phyloP scores from a whole-genome alignment of 1,284 basidiomycete genomes.

The Agroathelia rolfsii region DNA sequence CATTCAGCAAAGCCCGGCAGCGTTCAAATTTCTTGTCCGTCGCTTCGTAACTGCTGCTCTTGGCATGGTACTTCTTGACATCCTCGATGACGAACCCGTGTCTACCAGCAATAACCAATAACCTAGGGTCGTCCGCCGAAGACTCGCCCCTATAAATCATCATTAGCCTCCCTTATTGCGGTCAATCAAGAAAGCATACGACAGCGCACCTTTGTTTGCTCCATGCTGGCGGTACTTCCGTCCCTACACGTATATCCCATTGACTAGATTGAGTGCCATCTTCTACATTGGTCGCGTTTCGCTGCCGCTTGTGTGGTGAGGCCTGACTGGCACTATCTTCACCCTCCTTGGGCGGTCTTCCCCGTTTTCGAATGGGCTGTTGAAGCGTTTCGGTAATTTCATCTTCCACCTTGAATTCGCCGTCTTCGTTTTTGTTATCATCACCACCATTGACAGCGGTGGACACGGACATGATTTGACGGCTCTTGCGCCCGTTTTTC shows the following conservation, averaged over 20 bases:
- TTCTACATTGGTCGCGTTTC: conserved; percentile 34
- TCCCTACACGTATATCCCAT: conserved; percentile 56
- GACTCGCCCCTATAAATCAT: too few relatives aligned
- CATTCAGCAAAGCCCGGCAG: too few relatives aligned
- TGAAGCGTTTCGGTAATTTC: conserved; percentile 4
- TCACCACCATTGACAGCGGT: conserved; percentile 17
- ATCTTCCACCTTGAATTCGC: conserved; percentile 12
- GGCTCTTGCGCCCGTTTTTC: conserved; percentile 52
- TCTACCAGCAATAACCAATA: conserved; percentile 51
- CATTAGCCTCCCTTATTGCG: too few relatives aligned
- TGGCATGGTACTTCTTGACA: conserved; percentile 65
- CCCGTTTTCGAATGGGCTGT: too few relatives aligned
- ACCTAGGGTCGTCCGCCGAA: conserved; percentile 30
- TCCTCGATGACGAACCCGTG: conserved; percentile 61
- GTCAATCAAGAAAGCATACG: too few relatives aligned
- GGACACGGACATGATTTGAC: conserved; percentile 37
- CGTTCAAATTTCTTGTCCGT: too few relatives aligned
- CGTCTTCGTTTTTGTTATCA: conserved; percentile 17
- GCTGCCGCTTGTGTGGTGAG: not conserved
- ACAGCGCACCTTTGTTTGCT: conserved; percentile 48
- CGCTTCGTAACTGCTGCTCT: conserved; percentile 58
- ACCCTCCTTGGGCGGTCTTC: not conserved
- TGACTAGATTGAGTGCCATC: conserved; percentile 47
- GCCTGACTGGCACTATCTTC: not conserved
- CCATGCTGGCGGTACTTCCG: conserved; percentile 57